phyloP scores from a whole-genome alignment of 2,329 filamentous ascomycete species.

The Colletotrichum australisinense region DNA sequence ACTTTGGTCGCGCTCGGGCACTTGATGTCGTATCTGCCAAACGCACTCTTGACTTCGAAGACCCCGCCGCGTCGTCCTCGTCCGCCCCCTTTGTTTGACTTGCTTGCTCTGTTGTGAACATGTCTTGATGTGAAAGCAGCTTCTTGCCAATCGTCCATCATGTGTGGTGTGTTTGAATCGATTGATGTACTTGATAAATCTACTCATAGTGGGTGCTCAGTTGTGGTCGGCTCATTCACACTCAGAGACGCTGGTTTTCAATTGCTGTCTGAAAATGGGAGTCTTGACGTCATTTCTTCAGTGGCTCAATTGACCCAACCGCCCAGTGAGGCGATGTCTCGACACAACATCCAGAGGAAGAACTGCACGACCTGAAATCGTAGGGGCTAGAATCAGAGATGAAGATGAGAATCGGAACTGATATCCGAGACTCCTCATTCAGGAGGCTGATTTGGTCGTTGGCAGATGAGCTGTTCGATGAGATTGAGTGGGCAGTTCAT shows the following conservation, averaged over 20 bases:
- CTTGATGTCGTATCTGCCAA: constrained; percentile 26
- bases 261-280: neutral
- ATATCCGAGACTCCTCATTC: too few relatives aligned
- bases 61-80: constrained; percentile 3
- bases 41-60: constrained; percentile 22
- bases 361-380: neutral
- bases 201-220: too few relatives aligned
- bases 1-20: neutral
- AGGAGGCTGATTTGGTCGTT: neutral
- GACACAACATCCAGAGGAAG: neutral
- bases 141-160: constrained; percentile 31
- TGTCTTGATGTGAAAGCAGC: constrained; percentile 20
- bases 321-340: neutral
- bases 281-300: neutral
- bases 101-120: constrained; percentile 20
- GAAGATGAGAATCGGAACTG: too few relatives aligned
- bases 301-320: neutral
- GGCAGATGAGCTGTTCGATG: neutral
- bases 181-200: too few relatives aligned
- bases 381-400: neutral
- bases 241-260: neutral
- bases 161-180: neutral
- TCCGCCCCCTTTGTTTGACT: neutral
- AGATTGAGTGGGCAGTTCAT: neutral
- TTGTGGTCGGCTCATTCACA: too few relatives aligned